phyloP scores from a whole-genome alignment of 148 eudicot genomes.

The Chenopodium album region DNA sequence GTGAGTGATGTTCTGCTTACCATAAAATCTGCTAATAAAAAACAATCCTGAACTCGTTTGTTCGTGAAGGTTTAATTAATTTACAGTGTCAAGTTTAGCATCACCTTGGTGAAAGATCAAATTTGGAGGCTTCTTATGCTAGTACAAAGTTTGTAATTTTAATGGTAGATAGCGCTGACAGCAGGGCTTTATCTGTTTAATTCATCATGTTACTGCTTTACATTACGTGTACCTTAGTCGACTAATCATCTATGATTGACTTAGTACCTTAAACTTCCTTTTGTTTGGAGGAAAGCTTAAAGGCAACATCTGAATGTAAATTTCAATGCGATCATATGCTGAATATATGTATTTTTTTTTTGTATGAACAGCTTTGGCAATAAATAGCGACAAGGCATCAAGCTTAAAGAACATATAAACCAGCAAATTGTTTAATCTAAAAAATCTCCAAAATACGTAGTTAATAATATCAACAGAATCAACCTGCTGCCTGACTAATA shows the following conservation, averaged over 20 bases:
- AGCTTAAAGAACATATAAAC: background rate
- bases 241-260: too few relatives aligned
- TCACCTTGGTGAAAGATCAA: conserved; percentile 1
- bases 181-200: background rate
- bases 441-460: background rate
- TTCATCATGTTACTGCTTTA: background rate
- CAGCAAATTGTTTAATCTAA: background rate
- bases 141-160: background rate
- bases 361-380: background rate
- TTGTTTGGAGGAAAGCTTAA: too few relatives aligned
- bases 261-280: too few relatives aligned
- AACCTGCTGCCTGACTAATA: background rate
- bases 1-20: conserved; percentile 63
- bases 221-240: too few relatives aligned
- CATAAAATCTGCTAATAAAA: conserved; percentile 47
- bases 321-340: too few relatives aligned
- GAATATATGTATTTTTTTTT: too few relatives aligned
- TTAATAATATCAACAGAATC: background rate
- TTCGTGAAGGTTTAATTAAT: background rate
- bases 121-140: background rate
- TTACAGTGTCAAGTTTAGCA: background rate
- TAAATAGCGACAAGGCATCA: background rate
- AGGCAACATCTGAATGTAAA: too few relatives aligned
- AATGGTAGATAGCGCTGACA: background rate
- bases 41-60: conserved; percentile 8